phyloP scores from a whole-genome alignment of 805 yeast genomes.

The Scheffersomyces spartinae region DNA sequence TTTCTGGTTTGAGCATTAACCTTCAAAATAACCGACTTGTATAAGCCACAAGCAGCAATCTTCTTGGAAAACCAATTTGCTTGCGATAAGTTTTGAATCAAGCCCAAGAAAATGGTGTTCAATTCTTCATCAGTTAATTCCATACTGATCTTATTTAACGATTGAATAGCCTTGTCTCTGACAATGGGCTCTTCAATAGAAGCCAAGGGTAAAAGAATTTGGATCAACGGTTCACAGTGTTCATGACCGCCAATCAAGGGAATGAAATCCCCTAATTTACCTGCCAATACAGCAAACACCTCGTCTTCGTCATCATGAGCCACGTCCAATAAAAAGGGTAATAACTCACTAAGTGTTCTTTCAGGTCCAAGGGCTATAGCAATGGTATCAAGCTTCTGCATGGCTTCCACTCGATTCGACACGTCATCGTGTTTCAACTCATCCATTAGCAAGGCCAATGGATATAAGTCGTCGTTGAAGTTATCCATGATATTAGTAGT shows the following conservation, averaged over 20 bases:
- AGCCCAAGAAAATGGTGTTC: slow-evolving; percentile 54
- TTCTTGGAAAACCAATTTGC: slow-evolving; percentile 94
- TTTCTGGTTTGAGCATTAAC: slow-evolving; percentile 45
- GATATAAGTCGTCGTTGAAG: slow-evolving; percentile 61
- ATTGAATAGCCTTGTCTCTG: slow-evolving; percentile 85
- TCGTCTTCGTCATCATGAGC: slow-evolving; percentile 98
- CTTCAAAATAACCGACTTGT: slow-evolving; percentile 52
- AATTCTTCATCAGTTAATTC: slow-evolving; percentile 56
- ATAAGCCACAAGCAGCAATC: slow-evolving; percentile 86
- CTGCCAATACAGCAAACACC: slow-evolving; percentile 87
- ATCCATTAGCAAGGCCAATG: slow-evolving; percentile 92
- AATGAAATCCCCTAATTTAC: slow-evolving; percentile 77
- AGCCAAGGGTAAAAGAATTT: slow-evolving; percentile 71
- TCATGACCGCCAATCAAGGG: slow-evolving; percentile 79
- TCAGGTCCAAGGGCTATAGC: slow-evolving; percentile 93
- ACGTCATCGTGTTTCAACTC: slow-evolving; percentile 96
- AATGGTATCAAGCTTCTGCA: slow-evolving; percentile 88
- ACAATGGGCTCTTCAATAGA: slow-evolving; percentile 95
- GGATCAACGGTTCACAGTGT: slow-evolving; percentile 39
- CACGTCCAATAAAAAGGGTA: slow-evolving; percentile 82
- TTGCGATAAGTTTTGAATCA: slow-evolving; percentile 65
- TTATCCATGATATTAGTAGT: slow-evolving; percentile 14
- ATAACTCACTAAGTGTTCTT: slow-evolving; percentile 76
- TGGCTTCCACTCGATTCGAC: slow-evolving; percentile 84
- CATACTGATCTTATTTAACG: slow-evolving; percentile 60